These are phyloP conservation scores for Lactarius hengduanensis DNA, from an alignment of 768 basidiomycete genomes.

Conservation along the genomic window DNA sequence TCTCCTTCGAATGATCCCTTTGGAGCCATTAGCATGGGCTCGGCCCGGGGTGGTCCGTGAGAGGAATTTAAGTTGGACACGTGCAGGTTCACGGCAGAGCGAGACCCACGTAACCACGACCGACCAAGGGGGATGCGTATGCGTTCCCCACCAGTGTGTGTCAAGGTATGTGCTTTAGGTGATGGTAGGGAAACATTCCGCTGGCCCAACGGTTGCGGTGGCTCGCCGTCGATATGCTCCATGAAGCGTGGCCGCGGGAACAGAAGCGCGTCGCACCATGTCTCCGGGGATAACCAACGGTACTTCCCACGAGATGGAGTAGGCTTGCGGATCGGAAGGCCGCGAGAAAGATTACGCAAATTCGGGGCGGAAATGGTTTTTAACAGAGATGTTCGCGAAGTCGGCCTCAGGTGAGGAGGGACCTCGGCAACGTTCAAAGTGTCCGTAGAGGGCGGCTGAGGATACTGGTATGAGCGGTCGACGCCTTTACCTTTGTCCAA, in stretches of 20 bases:
- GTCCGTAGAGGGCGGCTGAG: slow-evolving; percentile 18
- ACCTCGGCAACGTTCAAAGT: slow-evolving; percentile 41
- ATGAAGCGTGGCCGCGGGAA: slow-evolving; percentile 75
- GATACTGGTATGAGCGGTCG: slow-evolving; percentile 30
- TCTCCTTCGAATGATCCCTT: background rate
- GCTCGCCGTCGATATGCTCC: slow-evolving; percentile 40
- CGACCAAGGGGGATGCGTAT: background rate
- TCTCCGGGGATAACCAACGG: slow-evolving; percentile 70
- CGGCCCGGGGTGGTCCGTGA: slow-evolving; percentile 24
- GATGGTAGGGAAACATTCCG: background rate
- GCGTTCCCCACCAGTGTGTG: background rate
- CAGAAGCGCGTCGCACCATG: slow-evolving; percentile 78
- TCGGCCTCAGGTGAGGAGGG: slow-evolving; percentile 36
- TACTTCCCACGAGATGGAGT: slow-evolving; percentile 47
- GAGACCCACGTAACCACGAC: slow-evolving; percentile 6
- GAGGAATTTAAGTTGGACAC: slow-evolving; percentile 7
- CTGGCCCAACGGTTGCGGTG: slow-evolving; percentile 23
- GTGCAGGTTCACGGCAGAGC: slow-evolving; percentile 14
- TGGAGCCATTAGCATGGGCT: slow-evolving; percentile 17
- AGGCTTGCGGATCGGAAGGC: slow-evolving; percentile 26
- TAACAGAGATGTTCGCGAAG: slow-evolving; percentile 42
- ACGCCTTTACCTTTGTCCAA: slow-evolving; percentile 31
- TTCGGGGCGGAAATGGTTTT: slow-evolving; percentile 67
- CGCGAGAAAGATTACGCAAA: slow-evolving; percentile 38
- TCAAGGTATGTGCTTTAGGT: slow-evolving; percentile 4